Conservation (phyloP, 495 filamentous ascomycete genomes). For the Cercophora scortea region DNA sequence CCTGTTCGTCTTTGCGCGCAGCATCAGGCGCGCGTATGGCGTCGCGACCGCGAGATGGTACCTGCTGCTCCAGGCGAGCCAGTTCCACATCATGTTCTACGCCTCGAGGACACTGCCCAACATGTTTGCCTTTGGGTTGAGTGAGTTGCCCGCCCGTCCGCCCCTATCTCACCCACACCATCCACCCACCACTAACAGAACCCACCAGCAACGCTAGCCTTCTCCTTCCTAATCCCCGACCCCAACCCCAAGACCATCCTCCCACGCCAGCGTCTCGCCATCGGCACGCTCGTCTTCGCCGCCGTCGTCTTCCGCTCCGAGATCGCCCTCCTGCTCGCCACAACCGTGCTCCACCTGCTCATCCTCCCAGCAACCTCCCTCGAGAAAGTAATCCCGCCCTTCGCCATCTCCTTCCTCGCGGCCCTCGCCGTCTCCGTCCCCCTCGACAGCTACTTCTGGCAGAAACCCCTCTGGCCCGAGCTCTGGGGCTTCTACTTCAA, state of each 20-base stretch:
- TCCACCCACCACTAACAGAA: background rate
- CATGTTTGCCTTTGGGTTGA: constrained; percentile 88
- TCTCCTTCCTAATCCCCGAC: constrained; percentile 59
- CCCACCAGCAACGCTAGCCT: constrained; percentile 55
- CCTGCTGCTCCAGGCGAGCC: constrained; percentile 68
- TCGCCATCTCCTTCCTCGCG: constrained; percentile 52
- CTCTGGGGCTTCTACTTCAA: constrained; percentile 88
- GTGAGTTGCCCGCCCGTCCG: too few relatives aligned
- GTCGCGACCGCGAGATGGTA: constrained; percentile 70
- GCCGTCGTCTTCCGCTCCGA: constrained; percentile 87
- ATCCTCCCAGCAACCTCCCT: constrained; percentile 47
- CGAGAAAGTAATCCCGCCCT: constrained; percentile 55
- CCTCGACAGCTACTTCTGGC: constrained; percentile 92
- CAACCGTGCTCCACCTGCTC: constrained; percentile 51
- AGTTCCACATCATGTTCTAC: constrained; percentile 94
- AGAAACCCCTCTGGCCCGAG: constrained; percentile 82
- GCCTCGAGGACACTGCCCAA: constrained; percentile 89
- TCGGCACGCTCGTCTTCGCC: constrained; percentile 73
- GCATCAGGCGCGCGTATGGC: constrained; percentile 63
- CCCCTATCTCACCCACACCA: background rate
- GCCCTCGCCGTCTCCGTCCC: constrained; percentile 60
- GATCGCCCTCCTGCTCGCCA: constrained; percentile 68
- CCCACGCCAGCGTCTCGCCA: constrained; percentile 43
- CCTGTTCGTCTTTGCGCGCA: constrained; percentile 54
- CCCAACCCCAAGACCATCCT: constrained; percentile 20